Evolutionary conservation across 2,329 filamentous ascomycete genomes (phyloP), one percentile per base, ranked within the genome.

Genomic region (Curvularia eragrostidis): DNA sequence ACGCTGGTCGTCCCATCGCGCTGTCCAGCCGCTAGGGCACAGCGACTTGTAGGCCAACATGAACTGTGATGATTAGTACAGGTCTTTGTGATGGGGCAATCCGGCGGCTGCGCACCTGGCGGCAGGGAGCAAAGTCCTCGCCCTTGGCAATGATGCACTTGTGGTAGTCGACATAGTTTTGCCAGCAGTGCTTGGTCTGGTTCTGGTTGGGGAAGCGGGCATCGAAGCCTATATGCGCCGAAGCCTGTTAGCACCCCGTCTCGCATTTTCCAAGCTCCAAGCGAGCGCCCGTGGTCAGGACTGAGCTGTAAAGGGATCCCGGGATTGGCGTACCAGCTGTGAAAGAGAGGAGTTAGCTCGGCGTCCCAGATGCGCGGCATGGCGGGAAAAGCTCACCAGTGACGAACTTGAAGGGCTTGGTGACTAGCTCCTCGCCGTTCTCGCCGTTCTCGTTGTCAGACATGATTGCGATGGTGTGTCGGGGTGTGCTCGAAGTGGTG

Each of bases 151-250:
- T 85, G 82, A 97, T 93, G 86, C 95, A 99, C 88, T 99, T 99
- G 89, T 99, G 91, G 87, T 99, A 98, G 83, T 99, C 95, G 84
- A 99, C 95, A 84, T 99, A 99, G 88, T 99, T 99, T 82, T 99
- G 96, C 95, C 95, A 99, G 91, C 95, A 99, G 88, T 99, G 93
- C 90, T 97, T 97, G 83, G 93, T 89, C 81, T 95, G 91, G 85
- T 99, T 99, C 85, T 88, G 84, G 86, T 99, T 97, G 77, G 95
- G 95, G 85, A 98, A 99, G 81, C 95, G 94, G 82, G 95, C 95
- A 80, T 99, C 95, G 85, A 96, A 96, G 85, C 95, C 95, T 97
- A 66, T 52, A 49, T 59, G 64, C 66, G 64, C 59, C 59, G 55
- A 50, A 64, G 63, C 58, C 56, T 48, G 65, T 69, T 50, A 71